Evolutionary conservation across 257 asterid genomes (phyloP), one percentile per base, ranked within the genome.

Genomic region (Mentha longifolia): DNA sequence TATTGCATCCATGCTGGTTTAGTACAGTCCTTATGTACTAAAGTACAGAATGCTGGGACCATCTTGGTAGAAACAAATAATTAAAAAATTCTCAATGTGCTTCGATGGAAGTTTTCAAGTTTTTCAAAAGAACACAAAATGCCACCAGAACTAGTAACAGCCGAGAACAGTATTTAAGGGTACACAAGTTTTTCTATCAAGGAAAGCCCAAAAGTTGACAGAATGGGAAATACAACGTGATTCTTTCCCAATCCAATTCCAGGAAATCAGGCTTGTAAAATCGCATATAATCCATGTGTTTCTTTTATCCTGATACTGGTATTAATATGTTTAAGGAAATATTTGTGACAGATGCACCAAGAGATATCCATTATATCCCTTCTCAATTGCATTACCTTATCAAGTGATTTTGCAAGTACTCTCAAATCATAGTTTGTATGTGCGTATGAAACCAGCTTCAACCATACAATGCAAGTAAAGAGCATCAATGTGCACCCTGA

Each of bases 361-460:
- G 17, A 62, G 64, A 39, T n/a, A 17, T 58, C 4, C 5, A 49
- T 75, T 57, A 35, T 42, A 46, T 31, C 54, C 45, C 20, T 51
- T 52, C 20, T 51, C 25, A 22, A 22, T 22, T 22, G 25, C 70
- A 72, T 70, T 86, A 95, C 99, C 99, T 88, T 83, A 71, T 85
- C 94, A 73, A 67, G 85, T 61, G 98, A 88, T 75, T 87, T 85
- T 54, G 83, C 83, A 64, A 92, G 90, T 47, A 76, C 82, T 76
- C 97, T 85, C 92, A 95, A 75, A 75, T 95, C 99, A 76, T 89
- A 87, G 74, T 85, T 95, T 70, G 98, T 85, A 79, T 95, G 99
- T 1, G 98, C 99, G 68, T 95, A 95, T 4, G 98, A 95, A 41
- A 95, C 85, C 88, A 92, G 79, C 85, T 95, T 95, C 84, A 95